Base-by-base conservation (phyloP, 2,329 filamentous ascomycete species). In the Aphanocladium album region DNA sequence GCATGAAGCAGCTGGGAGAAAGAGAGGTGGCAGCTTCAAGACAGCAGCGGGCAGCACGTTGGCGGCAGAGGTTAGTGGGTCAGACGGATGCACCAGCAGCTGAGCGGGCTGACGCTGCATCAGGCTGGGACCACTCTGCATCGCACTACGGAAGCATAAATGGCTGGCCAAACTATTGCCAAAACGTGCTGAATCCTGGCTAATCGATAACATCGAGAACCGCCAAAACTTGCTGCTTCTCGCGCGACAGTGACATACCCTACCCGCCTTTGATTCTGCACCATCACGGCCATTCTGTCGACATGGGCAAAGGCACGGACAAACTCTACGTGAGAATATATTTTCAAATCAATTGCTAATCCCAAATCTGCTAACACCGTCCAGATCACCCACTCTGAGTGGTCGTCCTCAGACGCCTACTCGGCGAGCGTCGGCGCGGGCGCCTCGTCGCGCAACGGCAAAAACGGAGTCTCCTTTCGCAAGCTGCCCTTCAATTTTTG, bases 401-500 rank as follows among this genome's bases (percentile, higher is more conserved):
- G 95, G 95, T 88, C 91, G 8, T 96, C 92, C 6, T 86, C 89
- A 52, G 93, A 97, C 74, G 87, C 91, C 62, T 97, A 90, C 76
- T 89, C 90, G 35, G 91, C 92, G 66, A 93, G 87, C 72, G 88
- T 83, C 30, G 89, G 89, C 67, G 82, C 88, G 60, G 86, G 86
- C 67, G 84, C 89, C 60, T 73, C 83, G 71, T 74, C 81, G 74
- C 73, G 81, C 52, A 76, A 76, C 23, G 83, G 85, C 65, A 67
- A 66, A 51, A 57, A 62, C 30, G 67, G 63, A 57, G 82, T 85
- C 53, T 83, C 84, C 41, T 98, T 98, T 79, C 91, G 89, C 70
- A 89, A 91, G 50, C 84, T 99, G 1, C 95, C 96, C 33, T 99
- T 96, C 84, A 98, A 97, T 81, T 98, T 95, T 78, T 99, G 95